Percentiles rank a stretch among this genome's conserved stretches.
Evolutionary conservation across 257 asterid species (phyloP).

Genomic region (Capsicum chinense): DNA sequence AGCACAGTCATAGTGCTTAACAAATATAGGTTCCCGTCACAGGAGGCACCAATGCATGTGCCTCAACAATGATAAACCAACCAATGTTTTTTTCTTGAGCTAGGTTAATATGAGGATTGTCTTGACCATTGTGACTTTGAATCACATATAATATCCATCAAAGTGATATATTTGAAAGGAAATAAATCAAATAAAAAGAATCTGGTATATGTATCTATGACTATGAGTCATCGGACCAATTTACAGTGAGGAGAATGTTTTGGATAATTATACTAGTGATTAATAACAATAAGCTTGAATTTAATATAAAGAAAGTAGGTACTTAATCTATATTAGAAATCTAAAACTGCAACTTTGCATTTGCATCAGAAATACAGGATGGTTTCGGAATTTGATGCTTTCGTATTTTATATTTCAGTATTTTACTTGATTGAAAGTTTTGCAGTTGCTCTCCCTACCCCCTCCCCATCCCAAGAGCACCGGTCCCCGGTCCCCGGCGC

Average conservation of each 20-base stretch:
- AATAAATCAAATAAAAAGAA: not conserved
- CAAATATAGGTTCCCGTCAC: not conserved
- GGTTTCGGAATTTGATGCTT: not conserved
- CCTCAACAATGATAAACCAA: not conserved
- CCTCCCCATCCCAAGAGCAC: too few relatives aligned
- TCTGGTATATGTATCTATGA: not conserved
- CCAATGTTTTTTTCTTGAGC: not conserved
- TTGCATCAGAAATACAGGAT: not conserved
- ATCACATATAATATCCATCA: constrained; percentile 15
- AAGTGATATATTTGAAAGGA: not conserved
- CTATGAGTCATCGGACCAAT: not conserved
- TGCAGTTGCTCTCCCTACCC: too few relatives aligned
- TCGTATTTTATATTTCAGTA: not conserved
- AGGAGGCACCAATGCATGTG: not conserved
- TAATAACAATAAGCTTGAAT: not conserved
- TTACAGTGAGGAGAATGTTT: not conserved
- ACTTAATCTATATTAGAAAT: not conserved
- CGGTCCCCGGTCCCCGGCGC: too few relatives aligned
- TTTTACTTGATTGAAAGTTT: not conserved
- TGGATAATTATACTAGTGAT: not conserved
- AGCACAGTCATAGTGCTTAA: not conserved
- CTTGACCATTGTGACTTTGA: not conserved
- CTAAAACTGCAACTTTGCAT: not conserved
- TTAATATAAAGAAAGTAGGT: not conserved
- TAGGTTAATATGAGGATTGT: not conserved